Evolutionary conservation across 257 asterid genomes (phyloP).

Genomic region (Plectranthus barbatus): DNA sequence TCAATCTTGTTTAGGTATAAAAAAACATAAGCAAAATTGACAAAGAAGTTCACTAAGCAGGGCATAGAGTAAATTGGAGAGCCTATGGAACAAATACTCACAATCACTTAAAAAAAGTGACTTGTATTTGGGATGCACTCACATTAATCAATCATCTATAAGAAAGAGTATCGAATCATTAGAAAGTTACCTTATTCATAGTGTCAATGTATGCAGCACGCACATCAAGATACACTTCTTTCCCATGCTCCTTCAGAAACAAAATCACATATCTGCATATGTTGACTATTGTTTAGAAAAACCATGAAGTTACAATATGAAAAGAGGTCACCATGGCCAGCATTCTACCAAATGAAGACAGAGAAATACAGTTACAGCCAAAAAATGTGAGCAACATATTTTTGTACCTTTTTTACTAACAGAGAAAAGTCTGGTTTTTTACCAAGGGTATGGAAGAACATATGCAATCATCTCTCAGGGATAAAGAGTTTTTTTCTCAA

Average conservation of each 20-base stretch:
- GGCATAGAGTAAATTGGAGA: neutral
- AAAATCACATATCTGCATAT: conserved; percentile 64
- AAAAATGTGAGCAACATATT: neutral
- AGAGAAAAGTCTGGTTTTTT: neutral
- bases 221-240: conserved; percentile 79
- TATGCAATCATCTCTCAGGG: neutral
- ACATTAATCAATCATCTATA: conserved; percentile 19
- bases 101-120: conserved; percentile 8
- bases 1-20: neutral
- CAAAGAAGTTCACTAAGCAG: conserved; percentile 11
- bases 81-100: neutral
- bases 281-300: neutral
- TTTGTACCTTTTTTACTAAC: neutral
- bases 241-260: conserved; percentile 93
- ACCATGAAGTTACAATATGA: conserved; percentile 6
- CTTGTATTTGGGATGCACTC: neutral
- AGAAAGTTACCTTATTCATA: conserved; percentile 75
- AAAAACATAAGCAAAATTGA: conserved; percentile 7
- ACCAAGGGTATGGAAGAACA: neutral
- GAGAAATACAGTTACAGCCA: neutral
- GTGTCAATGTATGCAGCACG: conserved; percentile 97
- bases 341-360: conserved; percentile 4
- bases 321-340: neutral
- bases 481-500: neutral
- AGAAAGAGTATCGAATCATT: conserved; percentile 2